Evolutionary conservation across 2,329 filamentous ascomycete species (phyloP).

Genomic region (Trichophyton mentagrophytes): DNA sequence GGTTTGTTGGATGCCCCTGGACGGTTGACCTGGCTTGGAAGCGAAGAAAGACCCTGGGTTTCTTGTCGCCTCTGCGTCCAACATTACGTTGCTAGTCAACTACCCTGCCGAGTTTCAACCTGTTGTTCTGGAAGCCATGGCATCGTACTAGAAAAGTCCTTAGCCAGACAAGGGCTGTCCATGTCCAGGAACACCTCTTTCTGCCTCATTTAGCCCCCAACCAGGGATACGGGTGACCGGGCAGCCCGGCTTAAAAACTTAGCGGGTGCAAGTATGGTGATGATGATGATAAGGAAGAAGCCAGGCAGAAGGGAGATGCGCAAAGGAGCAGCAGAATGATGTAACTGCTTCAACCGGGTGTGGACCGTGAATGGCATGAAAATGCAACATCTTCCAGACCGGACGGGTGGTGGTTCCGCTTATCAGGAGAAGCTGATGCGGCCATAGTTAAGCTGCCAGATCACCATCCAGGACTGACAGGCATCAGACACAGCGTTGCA

Average conservation of each 20-base stretch:
- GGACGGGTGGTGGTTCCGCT: background rate
- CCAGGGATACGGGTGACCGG: background rate
- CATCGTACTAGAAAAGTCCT: background rate
- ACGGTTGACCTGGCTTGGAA: background rate
- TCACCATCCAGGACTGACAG: background rate
- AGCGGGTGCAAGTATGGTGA: background rate
- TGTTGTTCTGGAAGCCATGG: background rate
- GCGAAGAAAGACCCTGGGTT: background rate
- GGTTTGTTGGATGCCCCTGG: background rate
- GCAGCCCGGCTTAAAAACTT: background rate
- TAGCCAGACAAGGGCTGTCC: background rate
- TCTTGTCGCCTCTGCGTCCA: too few species aligned
- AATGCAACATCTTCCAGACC: background rate
- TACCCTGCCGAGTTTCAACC: too few species aligned
- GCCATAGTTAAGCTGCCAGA: background rate
- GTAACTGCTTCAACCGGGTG: background rate
- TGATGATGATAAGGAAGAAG: too few species aligned
- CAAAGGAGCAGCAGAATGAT: background rate
- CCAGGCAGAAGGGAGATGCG: too few species aligned
- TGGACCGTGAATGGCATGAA: background rate
- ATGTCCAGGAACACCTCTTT: background rate
- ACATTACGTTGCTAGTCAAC: too few species aligned
- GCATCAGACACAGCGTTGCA: constrained; percentile 1
- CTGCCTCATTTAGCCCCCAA: background rate
- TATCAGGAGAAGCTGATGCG: background rate